These are phyloP conservation scores for Malbranchea zuffiana DNA, from an alignment of 2,329 filamentous ascomycete species.

Conservation along the genomic window DNA sequence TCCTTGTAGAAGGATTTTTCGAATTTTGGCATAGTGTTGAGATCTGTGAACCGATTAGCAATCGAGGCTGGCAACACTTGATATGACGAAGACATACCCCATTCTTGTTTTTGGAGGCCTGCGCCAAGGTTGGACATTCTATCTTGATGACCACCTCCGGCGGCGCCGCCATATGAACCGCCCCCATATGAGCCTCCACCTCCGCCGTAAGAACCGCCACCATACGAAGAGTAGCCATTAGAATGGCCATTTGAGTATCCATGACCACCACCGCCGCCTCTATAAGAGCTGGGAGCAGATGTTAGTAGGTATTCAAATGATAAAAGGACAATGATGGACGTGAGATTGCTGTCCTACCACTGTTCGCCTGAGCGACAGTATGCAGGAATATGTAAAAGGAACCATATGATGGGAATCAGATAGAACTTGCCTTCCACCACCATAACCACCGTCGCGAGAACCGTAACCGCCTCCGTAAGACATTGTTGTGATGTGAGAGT, in stretches of 20 bases:
- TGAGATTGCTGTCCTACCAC: too few species aligned
- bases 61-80: too few species aligned
- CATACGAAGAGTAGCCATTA: constrained; percentile 33
- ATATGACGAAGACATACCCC: constrained; percentile 52
- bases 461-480: constrained; percentile 49
- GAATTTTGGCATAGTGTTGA: constrained; percentile 76
- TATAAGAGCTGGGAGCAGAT: constrained; percentile 17
- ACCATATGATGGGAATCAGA: too few species aligned
- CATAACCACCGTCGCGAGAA: constrained; percentile 30
- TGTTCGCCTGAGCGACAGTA: neutral
- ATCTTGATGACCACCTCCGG: constrained; percentile 60
- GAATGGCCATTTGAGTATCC: constrained; percentile 41
- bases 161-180: constrained; percentile 22
- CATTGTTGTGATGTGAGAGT: constrained; percentile 43
- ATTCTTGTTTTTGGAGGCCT: constrained; percentile 75
- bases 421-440: constrained; percentile 6
- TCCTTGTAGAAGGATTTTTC: constrained; percentile 99
- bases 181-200: constrained; percentile 23
- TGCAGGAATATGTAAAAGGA: neutral
- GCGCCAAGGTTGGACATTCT: constrained; percentile 87
- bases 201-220: constrained; percentile 35
- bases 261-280: constrained; percentile 16
- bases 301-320: constrained; percentile 11
- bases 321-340: neutral
- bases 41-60: constrained; percentile 46